Evolutionary conservation across 1,284 basidiomycete species (phyloP).

Genomic region (Fomitiporia mediterranea): DNA sequence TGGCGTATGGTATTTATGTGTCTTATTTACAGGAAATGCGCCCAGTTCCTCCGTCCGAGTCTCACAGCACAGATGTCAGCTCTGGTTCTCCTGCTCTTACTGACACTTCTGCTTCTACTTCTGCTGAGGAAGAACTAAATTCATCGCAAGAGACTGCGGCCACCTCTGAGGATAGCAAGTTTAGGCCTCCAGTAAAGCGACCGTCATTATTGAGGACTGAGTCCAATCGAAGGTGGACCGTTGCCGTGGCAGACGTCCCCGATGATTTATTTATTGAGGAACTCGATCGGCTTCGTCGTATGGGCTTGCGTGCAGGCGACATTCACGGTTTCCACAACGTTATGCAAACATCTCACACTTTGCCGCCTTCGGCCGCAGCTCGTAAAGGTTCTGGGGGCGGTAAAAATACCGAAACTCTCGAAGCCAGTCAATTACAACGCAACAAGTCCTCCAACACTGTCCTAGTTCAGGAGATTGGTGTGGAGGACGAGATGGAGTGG

Average conservation of each 20-base stretch:
- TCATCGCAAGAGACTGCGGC: slow-evolving; percentile 1
- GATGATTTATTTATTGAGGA: slow-evolving; percentile 36
- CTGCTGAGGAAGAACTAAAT: slow-evolving; percentile 4
- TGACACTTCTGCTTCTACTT: slow-evolving; percentile 12
- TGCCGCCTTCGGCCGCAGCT: slow-evolving; percentile 24
- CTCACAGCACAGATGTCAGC: neutral
- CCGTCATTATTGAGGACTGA: slow-evolving; percentile 19
- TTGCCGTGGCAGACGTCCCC: slow-evolving; percentile 35
- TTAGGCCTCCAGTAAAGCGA: neutral
- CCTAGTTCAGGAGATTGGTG: slow-evolving; percentile 5
- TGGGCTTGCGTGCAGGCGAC: slow-evolving; percentile 24
- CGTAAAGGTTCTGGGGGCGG: slow-evolving; percentile 23
- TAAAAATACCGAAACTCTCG: slow-evolving; percentile 15
- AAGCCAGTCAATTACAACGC: neutral
- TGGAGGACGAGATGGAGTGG: slow-evolving; percentile 39
- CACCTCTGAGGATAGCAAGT: neutral
- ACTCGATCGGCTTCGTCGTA: slow-evolving; percentile 33
- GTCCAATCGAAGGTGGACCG: slow-evolving; percentile 32
- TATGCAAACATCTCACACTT: slow-evolving; percentile 20
- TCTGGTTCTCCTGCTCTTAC: slow-evolving; percentile 1
- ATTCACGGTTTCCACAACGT: slow-evolving; percentile 20
- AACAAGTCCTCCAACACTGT: slow-evolving; percentile 10
- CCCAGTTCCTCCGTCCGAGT: neutral
- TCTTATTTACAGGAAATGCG: neutral
- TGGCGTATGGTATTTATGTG: neutral